Evolutionary conservation across 1,284 basidiomycete species (phyloP).

Genomic region (Anthracocystis walkeri): DNA sequence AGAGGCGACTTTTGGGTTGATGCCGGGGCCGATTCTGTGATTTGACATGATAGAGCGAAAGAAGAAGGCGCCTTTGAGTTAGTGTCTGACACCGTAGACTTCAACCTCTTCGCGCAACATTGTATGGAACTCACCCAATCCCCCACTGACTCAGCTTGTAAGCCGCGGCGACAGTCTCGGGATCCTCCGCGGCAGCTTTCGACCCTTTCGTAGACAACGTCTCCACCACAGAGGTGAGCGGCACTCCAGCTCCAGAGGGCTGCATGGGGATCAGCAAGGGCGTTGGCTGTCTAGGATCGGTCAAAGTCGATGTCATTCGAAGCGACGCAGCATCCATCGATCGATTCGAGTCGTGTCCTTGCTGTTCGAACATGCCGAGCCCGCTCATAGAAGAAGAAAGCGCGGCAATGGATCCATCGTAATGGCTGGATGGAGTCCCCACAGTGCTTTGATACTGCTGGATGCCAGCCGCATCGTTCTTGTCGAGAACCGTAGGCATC

Average conservation of each 20-base stretch:
- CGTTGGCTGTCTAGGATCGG: conserved; percentile 11
- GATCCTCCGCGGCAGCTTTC: conserved; percentile 46
- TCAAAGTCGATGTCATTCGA: conserved; percentile 10
- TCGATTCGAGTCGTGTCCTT: conserved; percentile 2
- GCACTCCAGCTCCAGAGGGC: conserved; percentile 39
- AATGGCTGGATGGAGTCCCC: not conserved
- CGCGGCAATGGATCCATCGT: conserved; percentile 5
- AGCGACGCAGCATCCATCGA: conserved; percentile 12
- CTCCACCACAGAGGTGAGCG: conserved; percentile 47
- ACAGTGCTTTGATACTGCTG: not conserved
- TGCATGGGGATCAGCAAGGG: conserved; percentile 50
- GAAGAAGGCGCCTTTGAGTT: not conserved
- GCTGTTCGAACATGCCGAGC: conserved; percentile 12
- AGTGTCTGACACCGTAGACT: not conserved
- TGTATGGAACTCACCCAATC: conserved; percentile 33
- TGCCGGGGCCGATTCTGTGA: conserved; percentile 54
- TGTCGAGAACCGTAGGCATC: not conserved
- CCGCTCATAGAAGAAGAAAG: conserved; percentile 21
- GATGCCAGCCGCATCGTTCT: not conserved
- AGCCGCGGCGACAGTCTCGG: conserved; percentile 43
- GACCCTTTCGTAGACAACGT: conserved; percentile 44
- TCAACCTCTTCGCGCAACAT: not conserved
- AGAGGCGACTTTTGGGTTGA: conserved; percentile 52
- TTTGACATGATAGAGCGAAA: not conserved
- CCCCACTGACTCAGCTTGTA: conserved; percentile 48